Percentiles rank a stretch among this genome's conserved stretches.
Evolutionary conservation across 768 basidiomycete genomes (phyloP).

Genomic region (Tricholoma matsutake): DNA sequence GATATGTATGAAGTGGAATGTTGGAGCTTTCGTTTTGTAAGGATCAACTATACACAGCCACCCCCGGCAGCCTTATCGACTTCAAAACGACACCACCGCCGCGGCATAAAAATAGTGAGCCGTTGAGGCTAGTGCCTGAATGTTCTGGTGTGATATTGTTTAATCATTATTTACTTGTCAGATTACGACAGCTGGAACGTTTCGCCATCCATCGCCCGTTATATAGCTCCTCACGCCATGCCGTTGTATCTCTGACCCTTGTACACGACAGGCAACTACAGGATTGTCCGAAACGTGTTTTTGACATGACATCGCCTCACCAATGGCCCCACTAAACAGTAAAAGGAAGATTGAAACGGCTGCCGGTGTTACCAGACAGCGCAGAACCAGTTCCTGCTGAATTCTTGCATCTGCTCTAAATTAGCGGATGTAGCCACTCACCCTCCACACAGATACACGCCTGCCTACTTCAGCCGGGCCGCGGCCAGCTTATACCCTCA

Average conservation of each 20-base stretch:
- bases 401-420: slow-evolving; percentile 6
- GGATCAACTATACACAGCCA: slow-evolving; percentile 16
- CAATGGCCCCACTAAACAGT: slow-evolving; percentile 5
- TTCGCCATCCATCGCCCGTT: not conserved
- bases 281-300: slow-evolving; percentile 14
- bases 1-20: slow-evolving; percentile 11
- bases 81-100: not conserved
- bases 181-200: not conserved
- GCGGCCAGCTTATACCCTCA: slow-evolving; percentile 67
- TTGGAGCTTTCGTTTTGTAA: slow-evolving; percentile 13
- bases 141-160: not conserved
- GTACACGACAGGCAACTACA: not conserved
- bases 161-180: not conserved
- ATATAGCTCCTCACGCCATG: not conserved
- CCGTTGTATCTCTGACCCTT: not conserved
- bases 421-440: slow-evolving; percentile 1
- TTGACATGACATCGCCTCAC: slow-evolving; percentile 15
- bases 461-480: slow-evolving; percentile 46
- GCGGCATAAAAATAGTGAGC: not conserved
- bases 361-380: slow-evolving; percentile 6
- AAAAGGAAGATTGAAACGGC: slow-evolving; percentile 4
- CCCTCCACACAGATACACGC: not conserved
- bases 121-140: not conserved
- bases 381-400: slow-evolving; percentile 9
- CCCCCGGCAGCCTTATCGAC: slow-evolving; percentile 7